Evolutionary conservation across 345 rosid species (phyloP).

Genomic region (rapeseed (Brassica napus)): DNA sequence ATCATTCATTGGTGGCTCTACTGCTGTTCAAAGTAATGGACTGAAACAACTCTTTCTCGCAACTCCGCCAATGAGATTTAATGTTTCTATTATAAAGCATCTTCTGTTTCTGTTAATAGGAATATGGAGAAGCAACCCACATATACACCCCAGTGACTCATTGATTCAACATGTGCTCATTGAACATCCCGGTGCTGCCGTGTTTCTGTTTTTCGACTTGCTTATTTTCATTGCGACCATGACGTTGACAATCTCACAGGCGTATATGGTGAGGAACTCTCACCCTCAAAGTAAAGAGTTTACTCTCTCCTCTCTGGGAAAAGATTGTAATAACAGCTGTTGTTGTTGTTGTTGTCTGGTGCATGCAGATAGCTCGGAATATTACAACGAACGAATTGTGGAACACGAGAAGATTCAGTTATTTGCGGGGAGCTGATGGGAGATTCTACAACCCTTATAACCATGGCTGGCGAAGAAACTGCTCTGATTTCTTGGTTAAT

Average conservation of each 20-base stretch:
- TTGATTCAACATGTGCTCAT: conserved; percentile 60
- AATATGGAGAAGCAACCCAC: conserved; percentile 53
- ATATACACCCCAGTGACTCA: conserved; percentile 47
- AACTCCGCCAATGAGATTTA: not conserved
- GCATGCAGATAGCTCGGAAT: conserved; percentile 76
- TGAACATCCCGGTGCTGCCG: conserved; percentile 68
- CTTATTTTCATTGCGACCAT: conserved; percentile 57
- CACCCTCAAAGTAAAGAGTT: conserved; percentile 4
- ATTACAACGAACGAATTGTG: conserved; percentile 89
- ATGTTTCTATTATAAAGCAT: not conserved
- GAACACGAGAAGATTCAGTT: conserved; percentile 36
- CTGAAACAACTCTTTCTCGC: conserved; percentile 1
- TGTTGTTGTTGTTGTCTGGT: not conserved
- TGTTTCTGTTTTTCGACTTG: conserved; percentile 61
- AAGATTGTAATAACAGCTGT: conserved; percentile 7
- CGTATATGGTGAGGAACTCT: conserved; percentile 59
- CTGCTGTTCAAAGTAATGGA: conserved; percentile 81
- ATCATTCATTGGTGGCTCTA: conserved; percentile 49
- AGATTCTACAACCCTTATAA: conserved; percentile 84
- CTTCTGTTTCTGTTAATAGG: conserved; percentile 51
- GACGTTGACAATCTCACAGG: conserved; percentile 63
- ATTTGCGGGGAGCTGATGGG: conserved; percentile 76
- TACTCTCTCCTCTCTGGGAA: not conserved
- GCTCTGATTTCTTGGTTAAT: conserved; percentile 68
- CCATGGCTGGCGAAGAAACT: conserved; percentile 86